Conservation (phyloP, 2,329 filamentous ascomycete genomes). For the Cyphellophora europaea region DNA sequence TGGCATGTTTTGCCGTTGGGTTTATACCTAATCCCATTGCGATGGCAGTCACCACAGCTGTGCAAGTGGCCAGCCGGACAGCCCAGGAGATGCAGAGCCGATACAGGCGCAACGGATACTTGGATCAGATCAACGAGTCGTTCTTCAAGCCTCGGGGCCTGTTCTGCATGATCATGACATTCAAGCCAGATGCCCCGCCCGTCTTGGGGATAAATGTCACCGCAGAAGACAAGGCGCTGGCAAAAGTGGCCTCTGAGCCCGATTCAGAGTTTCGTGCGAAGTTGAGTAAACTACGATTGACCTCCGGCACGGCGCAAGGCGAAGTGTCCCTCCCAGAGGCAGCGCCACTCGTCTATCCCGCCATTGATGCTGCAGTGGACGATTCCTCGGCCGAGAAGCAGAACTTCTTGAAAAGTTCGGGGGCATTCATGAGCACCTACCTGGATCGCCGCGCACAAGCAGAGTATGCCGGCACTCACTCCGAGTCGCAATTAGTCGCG, state of each 20-base stretch:
- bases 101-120: constrained; percentile 40
- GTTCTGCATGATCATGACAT: constrained; percentile 46
- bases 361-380: constrained; percentile 12
- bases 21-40: constrained; percentile 14
- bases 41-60: constrained; percentile 13
- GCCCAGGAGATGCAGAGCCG: constrained; percentile 16
- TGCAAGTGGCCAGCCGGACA: constrained; percentile 8
- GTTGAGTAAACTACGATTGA: constrained; percentile 10
- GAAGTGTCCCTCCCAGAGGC: constrained; percentile 33
- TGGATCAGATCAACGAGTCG: constrained; percentile 46
- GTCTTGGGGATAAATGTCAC: constrained; percentile 23
- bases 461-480: constrained; percentile 30
- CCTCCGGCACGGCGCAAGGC: constrained; percentile 22
- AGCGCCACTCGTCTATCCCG: constrained; percentile 41
- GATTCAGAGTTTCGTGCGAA: constrained; percentile 6
- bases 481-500: constrained; percentile 28
- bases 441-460: constrained; percentile 40
- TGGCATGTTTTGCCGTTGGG: constrained; percentile 14
- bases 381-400: constrained; percentile 8
- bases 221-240: constrained; percentile 19
- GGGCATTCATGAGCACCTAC: constrained; percentile 36
- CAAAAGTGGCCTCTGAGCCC: constrained; percentile 20
- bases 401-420: constrained; percentile 14
- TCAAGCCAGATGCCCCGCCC: constrained; percentile 31
- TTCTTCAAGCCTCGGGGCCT: constrained; percentile 50